Conservation (phyloP, 371 early-diverging fungal species). For the Mortierella sp. region DNA sequence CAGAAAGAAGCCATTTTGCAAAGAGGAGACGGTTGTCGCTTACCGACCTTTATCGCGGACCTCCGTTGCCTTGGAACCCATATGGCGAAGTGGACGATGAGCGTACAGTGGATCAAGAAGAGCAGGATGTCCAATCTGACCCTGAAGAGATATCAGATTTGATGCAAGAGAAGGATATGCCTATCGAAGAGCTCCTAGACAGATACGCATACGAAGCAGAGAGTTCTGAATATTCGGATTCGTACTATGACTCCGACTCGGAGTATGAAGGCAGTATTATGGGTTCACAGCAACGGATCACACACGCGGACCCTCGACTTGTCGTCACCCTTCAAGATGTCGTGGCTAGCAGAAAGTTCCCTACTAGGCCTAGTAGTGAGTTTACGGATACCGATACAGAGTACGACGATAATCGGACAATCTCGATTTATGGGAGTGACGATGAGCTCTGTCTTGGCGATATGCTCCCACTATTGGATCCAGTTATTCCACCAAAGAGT, state of each 20-base stretch:
- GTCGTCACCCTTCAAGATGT: constrained; percentile 55
- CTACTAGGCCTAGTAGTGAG: constrained; percentile 53
- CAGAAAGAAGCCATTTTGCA: constrained; percentile 12
- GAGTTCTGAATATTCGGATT: constrained; percentile 55
- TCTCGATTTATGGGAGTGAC: constrained; percentile 51
- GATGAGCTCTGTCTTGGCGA: constrained; percentile 53
- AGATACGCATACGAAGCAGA: constrained; percentile 49
- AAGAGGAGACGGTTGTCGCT: constrained; percentile 47
- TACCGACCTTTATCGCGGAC: constrained; percentile 38
- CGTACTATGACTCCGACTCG: constrained; percentile 49
- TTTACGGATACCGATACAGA: constrained; percentile 55
- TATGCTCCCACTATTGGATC: constrained; percentile 46
- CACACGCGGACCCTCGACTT: constrained; percentile 40
- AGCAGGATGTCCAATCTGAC: constrained; percentile 50
- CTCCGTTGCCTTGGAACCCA: constrained; percentile 49
- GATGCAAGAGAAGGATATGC: constrained; percentile 55
- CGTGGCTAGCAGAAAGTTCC: constrained; percentile 41
- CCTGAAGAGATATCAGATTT: constrained; percentile 51
- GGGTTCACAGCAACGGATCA: constrained; percentile 34
- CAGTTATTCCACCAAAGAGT: constrained; percentile 25
- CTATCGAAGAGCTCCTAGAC: constrained; percentile 59
- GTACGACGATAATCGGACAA: constrained; percentile 52
- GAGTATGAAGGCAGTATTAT: constrained; percentile 41
- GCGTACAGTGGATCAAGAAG: constrained; percentile 62
- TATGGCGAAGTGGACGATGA: constrained; percentile 61